Base-by-base conservation (phyloP, 1,284 basidiomycete genomes). In the Ustilago nuda region DNA sequence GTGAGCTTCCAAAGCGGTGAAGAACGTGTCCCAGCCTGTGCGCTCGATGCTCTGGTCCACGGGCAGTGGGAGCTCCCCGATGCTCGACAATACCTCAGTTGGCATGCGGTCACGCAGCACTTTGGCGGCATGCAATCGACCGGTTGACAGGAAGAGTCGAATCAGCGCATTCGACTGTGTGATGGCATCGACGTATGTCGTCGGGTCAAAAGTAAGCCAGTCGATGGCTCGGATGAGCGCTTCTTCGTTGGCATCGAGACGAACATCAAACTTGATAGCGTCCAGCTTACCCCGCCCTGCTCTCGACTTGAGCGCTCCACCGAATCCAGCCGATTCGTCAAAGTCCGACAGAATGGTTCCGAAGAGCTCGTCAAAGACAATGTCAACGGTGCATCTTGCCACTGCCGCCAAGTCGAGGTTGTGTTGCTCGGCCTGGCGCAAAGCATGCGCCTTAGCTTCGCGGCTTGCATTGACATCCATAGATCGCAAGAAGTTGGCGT, bases 151-250 rank as follows among this genome's bases (percentile, higher is more conserved):
- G 46, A 84, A 83, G 15, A 79, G 70, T 48, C 83, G 75, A 37
- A 79, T 76, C 19, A 85, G 69, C 4, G 67, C 71, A 33, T 85
- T 85, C 39, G 69, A 80, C 45, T 85, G 84, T 51, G 82, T 62
- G 63, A 86, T 81, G 6, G 83, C 84, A 45, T 84, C 80, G 6
- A 72, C 72, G 35, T 71, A 78, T 19, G 86, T 87, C 8, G 73
- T 57, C 9, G 66, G 66, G 72, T 90, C 88, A 85, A 94, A 93
- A 0, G 91, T 93, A 52, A 96, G 93, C 96, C 96, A 99, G 83
- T 98, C 95, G 65, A 98, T 91, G 0, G 93, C 92, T 9, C 94
- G 90, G 56, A 98, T 89, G 9, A 99, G 88, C 55, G 92, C 66
- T 36, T 79, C 76, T 66, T 85, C 83, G 33, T 61, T 65, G 12